phyloP scores from a whole-genome alignment of 2,329 filamentous ascomycete genomes.

The Raffaelea ambrosiae region DNA sequence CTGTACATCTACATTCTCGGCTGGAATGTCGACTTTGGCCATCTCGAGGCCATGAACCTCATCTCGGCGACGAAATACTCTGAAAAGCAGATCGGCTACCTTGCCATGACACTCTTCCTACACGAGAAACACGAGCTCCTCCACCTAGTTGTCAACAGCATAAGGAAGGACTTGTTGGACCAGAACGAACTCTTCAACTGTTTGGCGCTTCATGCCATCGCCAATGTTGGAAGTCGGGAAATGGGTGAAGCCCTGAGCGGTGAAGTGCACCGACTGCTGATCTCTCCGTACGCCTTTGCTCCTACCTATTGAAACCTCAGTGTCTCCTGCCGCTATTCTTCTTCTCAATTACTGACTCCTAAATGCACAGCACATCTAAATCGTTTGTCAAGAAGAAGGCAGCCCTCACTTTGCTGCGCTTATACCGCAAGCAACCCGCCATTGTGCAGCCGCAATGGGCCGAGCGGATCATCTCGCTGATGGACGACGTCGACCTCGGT shows the following conservation, averaged over 20 bases:
- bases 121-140: constrained; percentile 96
- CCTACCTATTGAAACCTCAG: too few relatives aligned
- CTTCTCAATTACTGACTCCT: too few relatives aligned
- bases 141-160: constrained; percentile 96
- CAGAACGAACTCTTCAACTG: constrained; percentile 98
- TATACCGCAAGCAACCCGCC: constrained; percentile 89
- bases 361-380: constrained; percentile 60
- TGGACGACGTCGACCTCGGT: constrained; percentile 93
- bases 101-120: constrained; percentile 93
- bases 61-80: constrained; percentile 97
- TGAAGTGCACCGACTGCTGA: constrained; percentile 88
- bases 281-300: constrained; percentile 67
- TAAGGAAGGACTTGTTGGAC: constrained; percentile 89
- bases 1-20: constrained; percentile 98
- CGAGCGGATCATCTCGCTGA: constrained; percentile 94
- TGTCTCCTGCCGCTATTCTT: too few relatives aligned
- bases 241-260: constrained; percentile 91
- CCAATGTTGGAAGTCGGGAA: constrained; percentile 91
- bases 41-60: constrained; percentile 95
- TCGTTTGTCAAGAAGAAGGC: constrained; percentile 99
- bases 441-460: constrained; percentile 97
- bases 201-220: constrained; percentile 90
- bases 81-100: constrained; percentile 97
- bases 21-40: constrained; percentile 98
- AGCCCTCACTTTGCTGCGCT: constrained; percentile 79